Base-by-base conservation (phyloP, 257 asterid species). In the Hygrophila difformis region DNA sequence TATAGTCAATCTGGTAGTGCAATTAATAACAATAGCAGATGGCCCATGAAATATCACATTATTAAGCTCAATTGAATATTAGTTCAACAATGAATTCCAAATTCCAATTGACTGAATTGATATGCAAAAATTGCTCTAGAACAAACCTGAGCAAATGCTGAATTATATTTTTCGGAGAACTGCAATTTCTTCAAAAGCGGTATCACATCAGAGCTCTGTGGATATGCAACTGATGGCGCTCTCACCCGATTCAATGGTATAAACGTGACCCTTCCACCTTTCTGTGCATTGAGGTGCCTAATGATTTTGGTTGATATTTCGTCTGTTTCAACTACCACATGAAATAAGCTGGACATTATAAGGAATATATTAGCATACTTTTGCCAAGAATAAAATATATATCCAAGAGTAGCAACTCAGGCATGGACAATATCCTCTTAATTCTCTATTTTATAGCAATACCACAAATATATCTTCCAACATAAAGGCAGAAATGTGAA, bases 181-280 rank as follows among this genome's bases (percentile, higher is more conserved):
- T 47, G 71, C 74, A 91, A 55, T 64, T 78, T 86, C 77, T 67
- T 91, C 44, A 91, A 51, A 60, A 91, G 96, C 6, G 98, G 84
- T 69, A 82, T 62, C 62, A 91, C 98, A 64, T 91, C 94, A 57
- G 79, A 62, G 61, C 74, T 73, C 79, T 78, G 78, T 39, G 96
- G 98, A 78, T 86, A 86, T 51, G 71, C 49, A 57, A 80, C 88
- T 5, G 44, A 67, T 52, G 94, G 94, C 60, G 86, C 75, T 62
- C 63, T 76, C 74, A 91, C 96, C 76, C 98, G 76, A 75, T 91
- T 91, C 78, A 91, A 61, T 44, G 98, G 98, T 53, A 91, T 91
- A 50, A 91, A 91, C 55, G 98, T 91, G 46, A 86, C 98, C 45
- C 98, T 79, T 36, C 98, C 98, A 53, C 98, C 98, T 73, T 83